phyloP scores from a whole-genome alignment of 2,329 filamentous ascomycete species.

The Ambrosiella beaveri region DNA sequence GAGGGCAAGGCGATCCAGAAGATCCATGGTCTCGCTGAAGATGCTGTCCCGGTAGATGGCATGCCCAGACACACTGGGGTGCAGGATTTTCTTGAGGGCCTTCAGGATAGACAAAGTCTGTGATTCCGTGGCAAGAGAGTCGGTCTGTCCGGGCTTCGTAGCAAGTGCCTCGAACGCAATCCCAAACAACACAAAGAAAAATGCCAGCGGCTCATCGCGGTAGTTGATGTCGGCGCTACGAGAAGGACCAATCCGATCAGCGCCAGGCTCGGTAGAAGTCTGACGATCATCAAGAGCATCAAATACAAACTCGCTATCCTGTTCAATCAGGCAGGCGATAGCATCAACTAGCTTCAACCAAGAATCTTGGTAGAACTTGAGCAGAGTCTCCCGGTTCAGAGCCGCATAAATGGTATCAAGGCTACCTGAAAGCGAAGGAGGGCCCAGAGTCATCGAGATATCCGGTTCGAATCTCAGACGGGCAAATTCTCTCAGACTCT shows the following conservation, averaged over 20 bases:
- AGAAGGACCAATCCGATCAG: conserved; percentile 15
- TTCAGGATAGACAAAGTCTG: conserved; percentile 78
- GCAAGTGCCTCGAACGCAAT: conserved; percentile 92
- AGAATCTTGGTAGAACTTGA: conserved; percentile 91
- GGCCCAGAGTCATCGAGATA: conserved; percentile 77
- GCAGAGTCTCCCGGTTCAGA: conserved; percentile 77
- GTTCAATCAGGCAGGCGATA: conserved; percentile 90
- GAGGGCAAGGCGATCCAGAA: conserved; percentile 78
- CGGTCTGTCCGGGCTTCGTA: conserved; percentile 32
- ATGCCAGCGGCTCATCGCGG: conserved; percentile 89
- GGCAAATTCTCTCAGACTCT: conserved; percentile 84
- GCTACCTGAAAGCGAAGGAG: conserved; percentile 64
- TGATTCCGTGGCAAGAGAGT: conserved; percentile 49
- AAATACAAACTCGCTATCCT: conserved; percentile 95
- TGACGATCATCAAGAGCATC: conserved; percentile 83
- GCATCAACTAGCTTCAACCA: conserved; percentile 96
- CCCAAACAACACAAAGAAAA: conserved; percentile 96
- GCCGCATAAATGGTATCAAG: conserved; percentile 90
- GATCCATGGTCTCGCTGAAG: conserved; percentile 93
- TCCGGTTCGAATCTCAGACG: conserved; percentile 89
- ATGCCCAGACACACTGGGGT: conserved; percentile 86
- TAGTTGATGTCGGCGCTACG: conserved; percentile 69
- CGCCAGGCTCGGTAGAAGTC: conserved; percentile 23
- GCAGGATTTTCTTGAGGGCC: conserved; percentile 84
- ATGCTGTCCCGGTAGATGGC: conserved; percentile 93